Evolutionary conservation across 352 stramenopile species (phyloP), one percentile per base, ranked within the genome.

Genomic region (Phytopythium oedochilum): DNA sequence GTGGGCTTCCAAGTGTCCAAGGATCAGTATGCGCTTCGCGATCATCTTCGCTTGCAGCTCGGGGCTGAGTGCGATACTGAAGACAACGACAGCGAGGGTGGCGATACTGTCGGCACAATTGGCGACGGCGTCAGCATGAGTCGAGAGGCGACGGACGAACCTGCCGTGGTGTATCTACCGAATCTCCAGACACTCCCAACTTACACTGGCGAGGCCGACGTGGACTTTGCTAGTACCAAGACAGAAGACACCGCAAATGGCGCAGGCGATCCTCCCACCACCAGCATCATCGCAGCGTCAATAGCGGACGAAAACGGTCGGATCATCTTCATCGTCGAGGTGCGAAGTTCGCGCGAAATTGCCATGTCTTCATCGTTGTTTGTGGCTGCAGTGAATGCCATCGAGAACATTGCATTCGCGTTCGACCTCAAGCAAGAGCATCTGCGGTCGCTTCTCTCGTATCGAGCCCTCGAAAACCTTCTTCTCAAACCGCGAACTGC

Each of bases 351-450:
- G 12, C 72, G 66, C 18, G 70, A 72, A 8, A 47, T 75, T 14
- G 22, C 35, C 1, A 83, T 89, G 28, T 81, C 79, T n/a, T 73
- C 71, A 18, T 70, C 78, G 22, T 55, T 88, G 8, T 84, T 89
- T 55, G 56, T 70, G 4, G 71, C 75, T 0, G 69, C 71, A 8
- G 68, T 86, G 32, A 80, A 66, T 2, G 73, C 73, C n/a, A 56
- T 89, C 5, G 79, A 89, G 48, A 89, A 89, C 40, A 66, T 79
- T 12, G 77, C 86, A 25, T 83, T 83, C 39, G 66, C 83, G 18
- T 88, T 84, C 52, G 75, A 89, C 39, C 52, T 89, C 20, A 77
- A 61, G 25, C 66, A 79, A 31, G 52, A 66, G 18, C 64, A 80
- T 25, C 43, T 49, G 14, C 68, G 35, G 1, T 64, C 68, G 3